Percentiles rank a stretch among this genome's conserved stretches.
phyloP scores from a whole-genome alignment of 192 early-diverging fungal species.

The Rhizoclosmatium sp. region DNA sequence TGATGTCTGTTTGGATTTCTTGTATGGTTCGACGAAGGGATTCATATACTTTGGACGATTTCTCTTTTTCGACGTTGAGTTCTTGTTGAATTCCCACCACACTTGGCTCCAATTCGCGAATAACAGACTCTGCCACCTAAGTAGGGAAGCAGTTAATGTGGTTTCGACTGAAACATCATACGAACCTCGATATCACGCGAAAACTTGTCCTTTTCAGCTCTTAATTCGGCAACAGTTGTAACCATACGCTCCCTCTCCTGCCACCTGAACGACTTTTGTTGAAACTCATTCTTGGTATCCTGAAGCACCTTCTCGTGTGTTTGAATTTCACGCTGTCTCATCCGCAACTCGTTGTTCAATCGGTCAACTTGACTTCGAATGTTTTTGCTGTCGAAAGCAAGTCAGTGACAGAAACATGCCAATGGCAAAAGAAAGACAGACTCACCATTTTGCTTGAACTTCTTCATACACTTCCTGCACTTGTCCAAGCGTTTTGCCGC shows the following conservation, averaged over 20 bases:
- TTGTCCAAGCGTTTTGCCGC: slow-evolving; percentile 71
- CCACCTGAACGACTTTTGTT: slow-evolving; percentile 45
- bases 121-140: slow-evolving; percentile 34
- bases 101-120: slow-evolving; percentile 26
- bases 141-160: not conserved
- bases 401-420: not conserved
- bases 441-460: slow-evolving; percentile 56
- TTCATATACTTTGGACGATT: not conserved
- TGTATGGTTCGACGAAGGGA: slow-evolving; percentile 10
- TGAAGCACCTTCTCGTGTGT: slow-evolving; percentile 42
- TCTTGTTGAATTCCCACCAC: slow-evolving; percentile 39
- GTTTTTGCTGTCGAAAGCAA: slow-evolving; percentile 3
- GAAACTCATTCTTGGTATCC: slow-evolving; percentile 42
- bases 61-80: slow-evolving; percentile 30
- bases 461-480: slow-evolving; percentile 65
- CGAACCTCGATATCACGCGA: slow-evolving; percentile 41
- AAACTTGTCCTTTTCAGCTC: slow-evolving; percentile 50
- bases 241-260: slow-evolving; percentile 52
- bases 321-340: slow-evolving; percentile 63
- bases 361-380: slow-evolving; percentile 64
- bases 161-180: not conserved
- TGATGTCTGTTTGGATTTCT: slow-evolving; percentile 6
- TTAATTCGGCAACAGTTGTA: slow-evolving; percentile 49
- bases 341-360: slow-evolving; percentile 56
- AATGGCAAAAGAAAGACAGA: slow-evolving; percentile 2